Conservation (phyloP, 805 yeast genomes). For the Nakazawaea ishiwadae region DNA sequence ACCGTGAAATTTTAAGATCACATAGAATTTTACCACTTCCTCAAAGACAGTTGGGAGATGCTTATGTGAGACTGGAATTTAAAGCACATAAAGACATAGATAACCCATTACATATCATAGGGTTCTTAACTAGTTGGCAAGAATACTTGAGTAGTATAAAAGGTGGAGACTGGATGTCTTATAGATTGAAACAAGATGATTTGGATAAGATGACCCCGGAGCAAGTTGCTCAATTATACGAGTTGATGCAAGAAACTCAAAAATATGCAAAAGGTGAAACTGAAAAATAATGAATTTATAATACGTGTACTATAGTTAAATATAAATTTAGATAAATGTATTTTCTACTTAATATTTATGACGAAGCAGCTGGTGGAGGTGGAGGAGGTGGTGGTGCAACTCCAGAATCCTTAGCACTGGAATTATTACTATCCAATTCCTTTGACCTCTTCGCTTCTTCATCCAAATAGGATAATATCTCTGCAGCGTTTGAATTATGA, state of each 20-base stretch:
- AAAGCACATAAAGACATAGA: constrained; percentile 75
- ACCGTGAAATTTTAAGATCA: constrained; percentile 77
- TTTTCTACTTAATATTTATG: background rate
- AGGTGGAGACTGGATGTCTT: constrained; percentile 60
- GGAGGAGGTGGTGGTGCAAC: constrained; percentile 11
- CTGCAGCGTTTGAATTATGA: constrained; percentile 15
- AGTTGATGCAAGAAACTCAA: constrained; percentile 71
- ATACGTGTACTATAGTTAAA: background rate
- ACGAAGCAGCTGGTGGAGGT: constrained; percentile 3
- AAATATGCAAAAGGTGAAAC: constrained; percentile 12
- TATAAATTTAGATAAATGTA: background rate
- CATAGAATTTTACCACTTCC: constrained; percentile 65
- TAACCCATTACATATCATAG: constrained; percentile 91
- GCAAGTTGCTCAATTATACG: constrained; percentile 79
- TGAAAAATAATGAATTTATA: background rate
- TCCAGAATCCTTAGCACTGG: background rate
- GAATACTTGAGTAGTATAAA: constrained; percentile 61
- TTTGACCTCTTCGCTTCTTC: constrained; percentile 37
- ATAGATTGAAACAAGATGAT: constrained; percentile 54
- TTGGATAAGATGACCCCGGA: constrained; percentile 86
- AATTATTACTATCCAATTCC: constrained; percentile 27
- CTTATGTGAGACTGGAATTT: constrained; percentile 86
- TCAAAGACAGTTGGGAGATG: constrained; percentile 79
- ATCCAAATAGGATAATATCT: constrained; percentile 33
- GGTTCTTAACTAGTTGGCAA: constrained; percentile 94